Base-by-base conservation (phyloP, 371 early-diverging fungal genomes). In the Mortierella sp. region DNA sequence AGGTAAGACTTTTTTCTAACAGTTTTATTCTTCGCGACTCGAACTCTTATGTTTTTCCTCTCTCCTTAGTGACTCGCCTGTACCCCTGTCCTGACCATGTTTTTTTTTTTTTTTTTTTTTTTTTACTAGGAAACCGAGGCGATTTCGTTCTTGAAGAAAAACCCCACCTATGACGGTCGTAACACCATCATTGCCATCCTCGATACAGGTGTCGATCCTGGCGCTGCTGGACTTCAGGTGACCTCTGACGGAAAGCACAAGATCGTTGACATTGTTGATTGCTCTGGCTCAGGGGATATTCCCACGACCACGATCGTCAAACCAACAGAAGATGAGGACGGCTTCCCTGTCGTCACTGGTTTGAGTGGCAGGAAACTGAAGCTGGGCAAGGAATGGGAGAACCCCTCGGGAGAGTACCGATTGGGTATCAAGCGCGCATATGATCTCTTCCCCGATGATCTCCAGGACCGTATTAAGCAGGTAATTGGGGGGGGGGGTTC, bases 131-230 rank as follows among this genome's bases (percentile, higher is more conserved):
- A 96, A 80, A 96, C 96, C 4, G 92, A 96, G 83, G 96, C 94
- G 0, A 88, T 91, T 37, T 81, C 89, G 25, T 96, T 95, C 80
- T 70, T 96, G 44, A 89, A 89, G 74, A 94, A 94, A 82, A 87
- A 91, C 72, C 93, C 96, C 26, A 86, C 88, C 44, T 94, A 89
- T 79, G 98, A 98, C 64, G 98, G 98, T 19, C 89, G 98, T 66
- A 91, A 91, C 57, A 92, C 94, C 28, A 91, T 96, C 28, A 88
- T 97, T 66, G 98, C 97, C 30, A 92, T 97, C 69, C 88, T 97
- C 16, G 96, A 96, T 74, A 96, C 96, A 5, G 96, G 97, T 53
- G 93, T 98, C 45, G 97, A 96, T 82, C 98, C 98, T 37, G 94
- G 91, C 45, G 96, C 97, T 47, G 87, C 91, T 50, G 97, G 94